Conservation (phyloP, 192 early-diverging fungal genomes). For the Backusella luteola region DNA sequence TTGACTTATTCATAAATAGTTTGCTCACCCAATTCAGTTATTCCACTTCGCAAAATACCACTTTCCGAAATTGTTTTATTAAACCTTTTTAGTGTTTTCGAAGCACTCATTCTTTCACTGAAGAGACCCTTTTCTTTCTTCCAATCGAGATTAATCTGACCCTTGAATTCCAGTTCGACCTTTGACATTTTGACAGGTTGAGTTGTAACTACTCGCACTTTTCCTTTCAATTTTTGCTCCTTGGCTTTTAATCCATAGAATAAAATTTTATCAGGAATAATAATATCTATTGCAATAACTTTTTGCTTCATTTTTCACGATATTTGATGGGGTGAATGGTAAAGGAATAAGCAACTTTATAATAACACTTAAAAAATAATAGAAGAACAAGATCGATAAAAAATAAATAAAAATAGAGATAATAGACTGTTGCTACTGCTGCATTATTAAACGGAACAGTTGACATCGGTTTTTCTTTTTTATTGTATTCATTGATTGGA, state of each 20-base stretch:
- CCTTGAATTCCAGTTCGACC: slow-evolving; percentile 33
- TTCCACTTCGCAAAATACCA: slow-evolving; percentile 25
- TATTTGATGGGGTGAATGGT: neutral
- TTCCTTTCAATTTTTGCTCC: slow-evolving; percentile 35
- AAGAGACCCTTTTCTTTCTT: slow-evolving; percentile 19
- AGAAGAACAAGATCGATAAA: neutral
- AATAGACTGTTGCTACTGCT: neutral
- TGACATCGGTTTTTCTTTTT: neutral
- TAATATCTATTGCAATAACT: slow-evolving; percentile 28
- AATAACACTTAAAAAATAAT: neutral
- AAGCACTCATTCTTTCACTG: slow-evolving; percentile 19
- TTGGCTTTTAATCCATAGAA: slow-evolving; percentile 27
- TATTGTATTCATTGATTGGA: neutral
- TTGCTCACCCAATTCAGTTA: slow-evolving; percentile 23
- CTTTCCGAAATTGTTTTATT: slow-evolving; percentile 23
- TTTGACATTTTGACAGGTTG: slow-evolving; percentile 21
- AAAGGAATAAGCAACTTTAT: neutral
- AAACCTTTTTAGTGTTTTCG: slow-evolving; percentile 18
- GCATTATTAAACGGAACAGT: neutral
- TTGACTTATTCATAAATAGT: neutral
- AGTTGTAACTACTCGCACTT: slow-evolving; percentile 29
- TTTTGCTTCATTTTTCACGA: slow-evolving; percentile 21
- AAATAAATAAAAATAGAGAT: neutral
- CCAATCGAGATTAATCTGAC: slow-evolving; percentile 22
- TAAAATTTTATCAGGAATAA: slow-evolving; percentile 12